Percentiles rank a stretch among this genome's conserved stretches.
phyloP scores from a whole-genome alignment of 371 early-diverging fungal genomes.

The Saksenaea oblongispora region DNA sequence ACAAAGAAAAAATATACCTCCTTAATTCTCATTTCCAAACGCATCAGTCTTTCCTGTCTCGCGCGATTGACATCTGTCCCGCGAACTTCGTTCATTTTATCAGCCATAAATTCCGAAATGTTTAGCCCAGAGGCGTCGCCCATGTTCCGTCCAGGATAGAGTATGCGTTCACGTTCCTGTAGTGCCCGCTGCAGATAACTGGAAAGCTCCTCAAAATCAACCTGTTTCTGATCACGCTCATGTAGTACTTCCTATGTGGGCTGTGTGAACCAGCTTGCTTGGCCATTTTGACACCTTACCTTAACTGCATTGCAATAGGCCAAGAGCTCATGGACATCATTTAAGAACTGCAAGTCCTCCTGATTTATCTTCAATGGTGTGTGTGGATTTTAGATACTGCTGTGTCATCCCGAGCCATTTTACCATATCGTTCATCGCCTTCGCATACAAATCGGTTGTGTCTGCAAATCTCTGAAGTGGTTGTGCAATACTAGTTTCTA shows the following conservation, averaged over 20 bases:
- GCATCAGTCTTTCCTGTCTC: slow-evolving; percentile 73
- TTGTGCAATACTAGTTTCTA: slow-evolving; percentile 83
- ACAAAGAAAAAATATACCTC: slow-evolving; percentile 56
- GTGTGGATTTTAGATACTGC: slow-evolving; percentile 68
- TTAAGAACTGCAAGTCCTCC: slow-evolving; percentile 45
- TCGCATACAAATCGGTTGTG: slow-evolving; percentile 64
- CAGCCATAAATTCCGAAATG: slow-evolving; percentile 79
- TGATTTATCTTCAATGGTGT: slow-evolving; percentile 73
- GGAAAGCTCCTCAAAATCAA: slow-evolving; percentile 89
- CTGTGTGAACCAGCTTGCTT: not conserved
- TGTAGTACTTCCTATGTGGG: slow-evolving; percentile 67
- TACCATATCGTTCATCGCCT: slow-evolving; percentile 73
- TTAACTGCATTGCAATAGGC: slow-evolving; percentile 89
- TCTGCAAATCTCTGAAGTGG: slow-evolving; percentile 77
- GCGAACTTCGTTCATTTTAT: slow-evolving; percentile 87
- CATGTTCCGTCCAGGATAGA: slow-evolving; percentile 47
- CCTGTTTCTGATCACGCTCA: slow-evolving; percentile 92
- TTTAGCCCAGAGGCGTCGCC: slow-evolving; percentile 55
- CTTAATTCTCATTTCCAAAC: slow-evolving; percentile 67
- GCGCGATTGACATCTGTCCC: slow-evolving; percentile 84
- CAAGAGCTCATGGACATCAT: slow-evolving; percentile 81
- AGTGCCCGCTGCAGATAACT: slow-evolving; percentile 70
- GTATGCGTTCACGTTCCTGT: slow-evolving; percentile 62
- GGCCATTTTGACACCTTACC: slow-evolving; percentile 38
- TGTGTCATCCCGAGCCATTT: slow-evolving; percentile 11